Base-by-base conservation (phyloP, 1,284 basidiomycete species). In the Puccinia novopanici region DNA sequence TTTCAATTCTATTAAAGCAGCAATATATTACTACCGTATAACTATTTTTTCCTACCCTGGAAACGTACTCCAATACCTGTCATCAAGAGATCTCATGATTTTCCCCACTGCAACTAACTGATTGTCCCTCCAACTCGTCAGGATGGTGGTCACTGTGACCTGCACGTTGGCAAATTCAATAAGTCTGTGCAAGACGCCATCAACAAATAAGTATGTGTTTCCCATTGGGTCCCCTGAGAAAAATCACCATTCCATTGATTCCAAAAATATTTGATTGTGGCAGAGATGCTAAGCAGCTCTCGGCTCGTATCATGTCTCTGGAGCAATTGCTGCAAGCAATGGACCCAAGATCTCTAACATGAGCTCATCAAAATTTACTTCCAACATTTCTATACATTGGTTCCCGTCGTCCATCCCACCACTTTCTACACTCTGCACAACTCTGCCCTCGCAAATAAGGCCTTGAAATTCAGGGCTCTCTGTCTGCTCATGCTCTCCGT, bases 361-460 rank as follows among this genome's bases (percentile, higher is more conserved):
- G 83, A 83, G 0, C 89, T 96, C 40, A 87, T 94, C 82, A 89
- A 91, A 30, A 87, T 90, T 10, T 95, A 91, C 84, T 95, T 95
- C 84, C 82, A 83, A 0, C 84, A 89, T 68, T 85, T 90, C 82
- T 92, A 94, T 84, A 83, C 86, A 2, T 88, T 90, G 82, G 86
- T 89, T 40, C 92, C 93, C 4, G 87, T 95, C 24, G 87, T 96
- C 3, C 93, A 95, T 84, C 89, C 90, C 0, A 90, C 90, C 1
- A 90, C 90, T 34, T 94, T 95, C 83, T 89, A 92, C 81, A 86
- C 87, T n/a, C 87, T 88, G 59, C 86, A 92, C 61, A 85, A 85
- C n/a, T 88, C 89, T 10, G 88, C 89, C 2, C 84, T 91, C 27
- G 90, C 93, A 84, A 85, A 87, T 17, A 87, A 85, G 12, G 90